Percentiles rank a stretch among this genome's conserved stretches.
phyloP scores from a whole-genome alignment of 805 yeast species.

The Saccharomycopsis sp. region DNA sequence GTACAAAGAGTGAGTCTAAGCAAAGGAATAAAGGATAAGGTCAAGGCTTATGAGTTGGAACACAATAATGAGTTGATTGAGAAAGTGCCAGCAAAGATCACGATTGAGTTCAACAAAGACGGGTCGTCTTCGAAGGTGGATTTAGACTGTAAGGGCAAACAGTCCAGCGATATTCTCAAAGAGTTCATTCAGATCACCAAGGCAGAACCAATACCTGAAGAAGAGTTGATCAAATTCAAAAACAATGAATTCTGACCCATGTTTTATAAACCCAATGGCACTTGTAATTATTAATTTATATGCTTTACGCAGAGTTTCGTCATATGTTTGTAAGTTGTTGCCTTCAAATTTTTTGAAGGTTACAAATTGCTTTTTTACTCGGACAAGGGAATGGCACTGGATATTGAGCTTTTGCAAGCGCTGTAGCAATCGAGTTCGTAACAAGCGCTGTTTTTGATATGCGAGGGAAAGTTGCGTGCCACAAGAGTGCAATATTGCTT shows the following conservation, averaged over 20 bases:
- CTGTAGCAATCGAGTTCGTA: no score
- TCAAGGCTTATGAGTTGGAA: conserved; percentile 33
- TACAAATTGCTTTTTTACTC: no score
- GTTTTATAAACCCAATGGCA: neutral
- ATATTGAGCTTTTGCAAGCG: no score
- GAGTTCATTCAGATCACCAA: conserved; percentile 34
- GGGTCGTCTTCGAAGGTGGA: conserved; percentile 16
- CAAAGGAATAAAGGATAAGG: conserved; percentile 22
- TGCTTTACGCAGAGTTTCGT: no score
- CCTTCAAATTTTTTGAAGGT: no score
- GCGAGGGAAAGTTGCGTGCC: no score
- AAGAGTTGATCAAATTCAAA: conserved; percentile 24
- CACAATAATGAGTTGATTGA: conserved; percentile 22
- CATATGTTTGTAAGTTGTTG: no score
- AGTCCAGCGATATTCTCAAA: conserved; percentile 35
- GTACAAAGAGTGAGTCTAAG: conserved; percentile 35
- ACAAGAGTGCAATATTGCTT: no score
- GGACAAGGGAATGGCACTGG: no score
- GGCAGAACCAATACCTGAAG: conserved; percentile 34
- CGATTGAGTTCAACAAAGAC: conserved; percentile 25
- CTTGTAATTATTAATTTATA: neutral
- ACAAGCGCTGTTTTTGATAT: no score
- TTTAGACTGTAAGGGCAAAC: conserved; percentile 38
- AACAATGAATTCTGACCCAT: neutral
- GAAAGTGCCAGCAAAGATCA: conserved; percentile 35